Base-by-base conservation (phyloP, 2,329 filamentous ascomycete genomes). In the Colletotrichum theobromicola region DNA sequence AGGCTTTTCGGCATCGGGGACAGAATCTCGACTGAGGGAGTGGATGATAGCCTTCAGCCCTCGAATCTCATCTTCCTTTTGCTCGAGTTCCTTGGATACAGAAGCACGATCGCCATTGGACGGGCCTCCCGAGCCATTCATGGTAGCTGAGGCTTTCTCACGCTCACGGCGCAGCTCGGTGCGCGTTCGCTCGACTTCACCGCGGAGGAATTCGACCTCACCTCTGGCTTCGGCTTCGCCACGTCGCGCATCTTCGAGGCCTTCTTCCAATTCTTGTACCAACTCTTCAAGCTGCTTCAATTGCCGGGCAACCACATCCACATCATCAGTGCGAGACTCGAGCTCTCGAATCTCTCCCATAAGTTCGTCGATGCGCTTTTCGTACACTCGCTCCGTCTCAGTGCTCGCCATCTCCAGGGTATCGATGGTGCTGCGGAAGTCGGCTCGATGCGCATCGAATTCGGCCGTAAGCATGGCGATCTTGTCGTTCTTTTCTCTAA, bases 1-100 rank as follows among this genome's bases (percentile, higher is more conserved):
- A n/a, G 68, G 32, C 28, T 67, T 75, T 21, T 72, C 72, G 2
- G 86, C 81, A 32, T 84, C 84, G 5, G 88, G 87, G n/a, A 89
- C 86, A 13, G 93, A 90, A 78, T 95, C 95, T 75, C 95, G 90
- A 82, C 95, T 98, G 46, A 99, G 88, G 21, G 95, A 98, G 84
- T 98, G 96, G 75, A 99, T 98, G 81, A 99, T 98, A 57, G 97
- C 96, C 84, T 98, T 99, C 77, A 99, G 90, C 61, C 97, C 97
- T 76, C 96, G 91, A 80, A 99, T 98, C 86, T 99, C 97, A 79
- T 99, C 97, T 80, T 99, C 96, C 82, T 97, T 97, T 81, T 98
- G 94, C 81, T 97, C 95, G 34, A 98, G 85, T 77, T 98, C 95
- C 83, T 95, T 95, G 57, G 90, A 89, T 61, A 87, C 83, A 28